A percentile compares a stretch with the other conserved stretches of the same genome.
These are phyloP conservation scores for Smittium mucronatum DNA, from an alignment of 371 early-diverging fungal species.

Conservation along the genomic window DNA sequence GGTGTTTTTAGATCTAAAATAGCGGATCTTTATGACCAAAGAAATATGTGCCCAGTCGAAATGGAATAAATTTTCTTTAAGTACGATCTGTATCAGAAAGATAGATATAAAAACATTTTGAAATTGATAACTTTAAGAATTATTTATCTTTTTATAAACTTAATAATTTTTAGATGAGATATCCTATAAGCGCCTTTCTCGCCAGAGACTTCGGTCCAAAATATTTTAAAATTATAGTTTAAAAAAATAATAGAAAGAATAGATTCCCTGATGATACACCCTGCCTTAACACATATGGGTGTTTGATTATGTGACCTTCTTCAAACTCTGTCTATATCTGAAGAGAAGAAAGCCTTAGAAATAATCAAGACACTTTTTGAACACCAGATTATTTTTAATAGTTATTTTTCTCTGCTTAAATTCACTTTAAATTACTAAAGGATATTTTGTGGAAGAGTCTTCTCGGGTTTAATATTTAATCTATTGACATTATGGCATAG, in stretches of 20 bases:
- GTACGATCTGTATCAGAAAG: neutral
- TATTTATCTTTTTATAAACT: neutral
- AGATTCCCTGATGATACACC: neutral
- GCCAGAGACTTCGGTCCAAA: neutral
- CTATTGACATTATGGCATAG: too few relatives aligned
- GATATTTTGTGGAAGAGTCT: too few relatives aligned
- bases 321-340: neutral
- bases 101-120: neutral
- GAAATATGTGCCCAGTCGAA: neutral
- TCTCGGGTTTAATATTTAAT: too few relatives aligned
- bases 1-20: neutral
- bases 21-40: neutral
- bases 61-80: neutral
- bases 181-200: neutral
- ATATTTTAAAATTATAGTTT: neutral
- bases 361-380: too few relatives aligned
- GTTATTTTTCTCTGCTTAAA: too few relatives aligned
- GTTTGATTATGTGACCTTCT: neutral
- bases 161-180: neutral
- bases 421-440: too few relatives aligned
- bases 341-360: too few relatives aligned
- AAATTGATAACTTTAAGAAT: too few relatives aligned
- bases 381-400: too few relatives aligned
- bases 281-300: neutral
- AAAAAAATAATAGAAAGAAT: neutral